Base-by-base conservation (phyloP, 129 eudicot genomes). In the Centaurea solstitialis region DNA sequence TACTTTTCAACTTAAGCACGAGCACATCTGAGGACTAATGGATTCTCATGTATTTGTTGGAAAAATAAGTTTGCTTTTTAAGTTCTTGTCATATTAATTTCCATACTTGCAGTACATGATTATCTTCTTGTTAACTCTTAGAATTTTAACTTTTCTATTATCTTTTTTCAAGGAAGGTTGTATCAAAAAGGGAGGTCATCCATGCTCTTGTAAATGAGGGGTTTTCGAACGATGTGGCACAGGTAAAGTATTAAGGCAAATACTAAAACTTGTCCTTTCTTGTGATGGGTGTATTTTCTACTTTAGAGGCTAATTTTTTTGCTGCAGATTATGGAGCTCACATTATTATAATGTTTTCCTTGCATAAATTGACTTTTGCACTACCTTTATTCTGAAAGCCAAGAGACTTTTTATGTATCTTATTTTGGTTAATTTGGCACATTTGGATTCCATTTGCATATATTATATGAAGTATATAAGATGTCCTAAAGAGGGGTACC, bases 181-280 rank as follows among this genome's bases (percentile, higher is more conserved):
- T 91, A 77, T 94, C 97, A 79, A 94, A 90, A 75, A 80, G 85
- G 79, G 95, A 89, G 78, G 87, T 94, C 33, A 68, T 86, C 82
- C 86, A 69, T 70, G 90, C 94, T 81, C 97, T 94, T 77, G 82
- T 84, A 13, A 78, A 59, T 50, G 91, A 89, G 79, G 96, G 98
- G 43, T 94, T 94, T 79, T 94, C 98, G 13, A 86, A 86, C 18
- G 98, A 94, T 76, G 97, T 92, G 74, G 98, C 98, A 67, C 97
- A 94, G 98, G 98, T 94, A 83, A 28, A 17, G 35, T 53, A 39
- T 70, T 38, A 45, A 75, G 38, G 39, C 28, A 35, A 45, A 20
- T 59, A 21, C 75, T 61, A 64, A 38, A 47, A 35, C 50, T 50
- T 74, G 17, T 74, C 62, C 40, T 65, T 83, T 43, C 68, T 41